These are phyloP conservation scores for Ogataea pilisensis DNA, from an alignment of 805 yeast species.

Conservation along the genomic window DNA sequence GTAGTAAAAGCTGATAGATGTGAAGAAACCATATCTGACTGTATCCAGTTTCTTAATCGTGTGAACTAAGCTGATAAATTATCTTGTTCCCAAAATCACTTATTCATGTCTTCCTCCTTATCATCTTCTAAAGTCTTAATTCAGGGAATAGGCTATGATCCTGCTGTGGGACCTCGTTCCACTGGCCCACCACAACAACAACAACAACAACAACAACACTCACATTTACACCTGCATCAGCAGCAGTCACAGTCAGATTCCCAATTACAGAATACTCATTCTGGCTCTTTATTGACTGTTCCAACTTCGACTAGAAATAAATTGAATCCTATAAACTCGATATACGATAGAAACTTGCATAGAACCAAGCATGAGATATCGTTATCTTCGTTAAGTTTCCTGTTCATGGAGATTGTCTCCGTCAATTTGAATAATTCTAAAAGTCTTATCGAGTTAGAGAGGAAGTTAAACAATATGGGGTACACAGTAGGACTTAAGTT, in stretches of 20 bases:
- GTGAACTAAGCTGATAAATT: too few species aligned
- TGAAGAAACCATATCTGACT: too few species aligned
- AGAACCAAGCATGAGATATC: constrained; percentile 66
- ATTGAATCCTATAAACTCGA: constrained; percentile 27
- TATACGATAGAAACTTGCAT: constrained; percentile 67
- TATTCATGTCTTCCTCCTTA: constrained; percentile 18
- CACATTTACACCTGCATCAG: constrained; percentile 3
- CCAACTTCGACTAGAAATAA: constrained; percentile 6
- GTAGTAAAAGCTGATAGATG: too few species aligned
- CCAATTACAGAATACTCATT: constrained; percentile 11
- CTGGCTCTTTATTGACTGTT: too few species aligned
- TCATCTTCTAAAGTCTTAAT: constrained; percentile 15
- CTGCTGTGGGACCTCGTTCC: constrained; percentile 27
- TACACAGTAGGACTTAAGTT: constrained; percentile 71
- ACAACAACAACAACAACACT: constrained; percentile 3
- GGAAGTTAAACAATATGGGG: constrained; percentile 62
- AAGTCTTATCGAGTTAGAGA: constrained; percentile 64
- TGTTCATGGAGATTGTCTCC: constrained; percentile 67
- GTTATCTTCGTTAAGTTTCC: constrained; percentile 59
- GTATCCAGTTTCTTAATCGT: too few species aligned
- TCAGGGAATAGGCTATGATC: constrained; percentile 28
- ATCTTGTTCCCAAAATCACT: too few species aligned
- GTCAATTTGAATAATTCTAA: constrained; percentile 58
- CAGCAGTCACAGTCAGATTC: constrained; percentile 5
- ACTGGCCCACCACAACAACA: constrained; percentile 20